Conservation (phyloP, 768 basidiomycete species). For the Tricholoma saponaceum region DNA sequence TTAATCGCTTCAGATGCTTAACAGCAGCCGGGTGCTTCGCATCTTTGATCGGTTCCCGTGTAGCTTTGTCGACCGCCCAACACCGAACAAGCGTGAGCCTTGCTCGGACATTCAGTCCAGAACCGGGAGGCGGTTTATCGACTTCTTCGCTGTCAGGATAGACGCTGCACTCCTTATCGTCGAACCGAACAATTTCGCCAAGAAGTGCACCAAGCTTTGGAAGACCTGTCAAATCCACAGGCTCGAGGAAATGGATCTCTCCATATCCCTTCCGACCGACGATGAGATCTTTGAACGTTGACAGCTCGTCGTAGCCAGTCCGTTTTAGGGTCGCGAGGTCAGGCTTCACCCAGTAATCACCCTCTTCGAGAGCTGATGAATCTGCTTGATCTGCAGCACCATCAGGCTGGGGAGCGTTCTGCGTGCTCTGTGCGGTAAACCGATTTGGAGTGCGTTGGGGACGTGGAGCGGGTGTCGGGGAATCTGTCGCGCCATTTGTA, state of each 20-base stretch:
- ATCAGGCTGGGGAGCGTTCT: constrained; percentile 15
- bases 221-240: constrained; percentile 82
- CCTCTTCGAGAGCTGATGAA: constrained; percentile 57
- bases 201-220: constrained; percentile 75
- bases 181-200: constrained; percentile 85
- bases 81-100: constrained; percentile 72
- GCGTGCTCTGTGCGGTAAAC: constrained; percentile 33
- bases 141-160: constrained; percentile 88
- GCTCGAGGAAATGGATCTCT: constrained; percentile 78
- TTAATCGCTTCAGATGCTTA: constrained; percentile 76
- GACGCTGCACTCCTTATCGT: constrained; percentile 88
- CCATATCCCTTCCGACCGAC: constrained; percentile 94
- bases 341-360: constrained; percentile 91
- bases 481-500: constrained; percentile 24
- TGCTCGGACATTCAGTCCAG: constrained; percentile 88
- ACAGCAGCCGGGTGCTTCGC: constrained; percentile 60
- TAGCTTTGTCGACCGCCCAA: constrained; percentile 90
- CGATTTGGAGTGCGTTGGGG: constrained; percentile 37
- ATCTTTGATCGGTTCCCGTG: constrained; percentile 86
- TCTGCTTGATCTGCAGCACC: constrained; percentile 20
- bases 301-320: constrained; percentile 68
- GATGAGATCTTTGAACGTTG: constrained; percentile 68
- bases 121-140: constrained; percentile 78
- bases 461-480: constrained; percentile 33
- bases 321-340: constrained; percentile 68